phyloP scores from a whole-genome alignment of 2,329 filamentous ascomycete genomes.

The Alternaria infectoria region DNA sequence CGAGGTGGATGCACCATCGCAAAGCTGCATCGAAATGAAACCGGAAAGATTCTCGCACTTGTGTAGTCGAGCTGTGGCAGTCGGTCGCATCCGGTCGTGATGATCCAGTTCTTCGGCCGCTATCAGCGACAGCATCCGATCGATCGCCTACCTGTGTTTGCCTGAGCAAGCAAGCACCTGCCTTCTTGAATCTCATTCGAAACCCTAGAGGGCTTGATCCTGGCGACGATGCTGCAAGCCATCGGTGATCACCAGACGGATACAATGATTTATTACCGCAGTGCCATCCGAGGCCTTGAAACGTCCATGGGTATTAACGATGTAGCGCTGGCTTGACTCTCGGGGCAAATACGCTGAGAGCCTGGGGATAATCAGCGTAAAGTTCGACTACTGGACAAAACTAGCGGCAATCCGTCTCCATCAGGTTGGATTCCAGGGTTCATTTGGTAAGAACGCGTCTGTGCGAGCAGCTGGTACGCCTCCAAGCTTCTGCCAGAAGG shows the following conservation, averaged over 20 bases:
- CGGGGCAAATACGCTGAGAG: slow-evolving; percentile 4
- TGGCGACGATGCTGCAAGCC: slow-evolving; percentile 21
- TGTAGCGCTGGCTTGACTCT: not conserved
- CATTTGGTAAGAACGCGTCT: not conserved
- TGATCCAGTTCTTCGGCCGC: not conserved
- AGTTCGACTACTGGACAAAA: slow-evolving; percentile 5
- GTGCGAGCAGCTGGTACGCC: slow-evolving; percentile 5
- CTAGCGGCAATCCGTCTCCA: slow-evolving; percentile 8
- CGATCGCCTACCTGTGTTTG: not conserved
- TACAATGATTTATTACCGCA: slow-evolving; percentile 8
- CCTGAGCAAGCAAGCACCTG: slow-evolving; percentile 7
- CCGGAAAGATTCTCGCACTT: not conserved
- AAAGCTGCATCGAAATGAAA: not conserved
- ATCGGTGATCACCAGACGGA: slow-evolving; percentile 11
- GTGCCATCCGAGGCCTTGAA: not conserved
- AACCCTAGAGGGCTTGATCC: slow-evolving; percentile 6
- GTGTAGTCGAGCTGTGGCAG: not conserved
- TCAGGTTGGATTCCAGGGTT: slow-evolving; percentile 14
- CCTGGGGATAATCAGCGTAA: slow-evolving; percentile 16
- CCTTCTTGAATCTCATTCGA: slow-evolving; percentile 9
- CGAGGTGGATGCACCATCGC: not conserved
- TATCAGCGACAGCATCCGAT: not conserved
- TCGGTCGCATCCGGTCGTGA: not conserved
- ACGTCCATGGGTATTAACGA: not conserved
- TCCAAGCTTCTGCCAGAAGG: slow-evolving; percentile 14